Evolutionary conservation across 73 alveolate species (phyloP).

Genomic region (Paramecium octaurelia): DNA sequence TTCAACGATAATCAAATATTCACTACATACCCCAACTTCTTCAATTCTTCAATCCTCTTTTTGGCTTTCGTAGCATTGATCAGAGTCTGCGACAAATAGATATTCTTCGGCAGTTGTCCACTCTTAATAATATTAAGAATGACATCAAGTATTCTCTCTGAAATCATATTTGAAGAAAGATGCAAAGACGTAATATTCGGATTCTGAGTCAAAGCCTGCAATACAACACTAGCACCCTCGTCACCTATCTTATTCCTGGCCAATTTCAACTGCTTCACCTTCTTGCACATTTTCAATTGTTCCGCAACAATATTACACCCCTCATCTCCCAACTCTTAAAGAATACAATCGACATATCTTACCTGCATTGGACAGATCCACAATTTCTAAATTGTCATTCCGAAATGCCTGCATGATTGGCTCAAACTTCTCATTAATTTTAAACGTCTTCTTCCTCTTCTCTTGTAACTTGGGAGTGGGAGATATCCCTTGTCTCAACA

Average conservation of each 20-base stretch:
- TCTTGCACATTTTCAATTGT: not conserved
- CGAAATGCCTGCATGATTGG: not conserved
- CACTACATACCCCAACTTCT: conserved; percentile 1
- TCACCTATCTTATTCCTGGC: not conserved
- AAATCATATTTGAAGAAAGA: not conserved
- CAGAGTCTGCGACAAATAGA: not conserved
- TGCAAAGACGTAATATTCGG: not conserved
- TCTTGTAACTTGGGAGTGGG: not conserved
- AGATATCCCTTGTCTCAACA: not conserved
- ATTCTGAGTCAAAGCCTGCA: not conserved
- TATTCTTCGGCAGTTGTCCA: not conserved
- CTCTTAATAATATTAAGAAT: not conserved
- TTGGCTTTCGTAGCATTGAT: conserved; percentile 35
- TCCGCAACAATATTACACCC: not conserved
- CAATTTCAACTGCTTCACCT: not conserved
- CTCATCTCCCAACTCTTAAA: conserved; percentile 3
- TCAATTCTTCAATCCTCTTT: not conserved
- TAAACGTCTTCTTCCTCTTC: not conserved
- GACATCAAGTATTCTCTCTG: conserved; percentile 14
- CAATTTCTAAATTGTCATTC: conserved; percentile 19
- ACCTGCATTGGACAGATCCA: conserved; percentile 24
- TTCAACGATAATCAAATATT: not conserved
- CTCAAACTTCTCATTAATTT: conserved; percentile 14
- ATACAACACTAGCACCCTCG: not conserved
- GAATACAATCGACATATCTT: not conserved